Base-by-base conservation (phyloP, 805 yeast species). In the Cyberlindnera misumaiensis region DNA sequence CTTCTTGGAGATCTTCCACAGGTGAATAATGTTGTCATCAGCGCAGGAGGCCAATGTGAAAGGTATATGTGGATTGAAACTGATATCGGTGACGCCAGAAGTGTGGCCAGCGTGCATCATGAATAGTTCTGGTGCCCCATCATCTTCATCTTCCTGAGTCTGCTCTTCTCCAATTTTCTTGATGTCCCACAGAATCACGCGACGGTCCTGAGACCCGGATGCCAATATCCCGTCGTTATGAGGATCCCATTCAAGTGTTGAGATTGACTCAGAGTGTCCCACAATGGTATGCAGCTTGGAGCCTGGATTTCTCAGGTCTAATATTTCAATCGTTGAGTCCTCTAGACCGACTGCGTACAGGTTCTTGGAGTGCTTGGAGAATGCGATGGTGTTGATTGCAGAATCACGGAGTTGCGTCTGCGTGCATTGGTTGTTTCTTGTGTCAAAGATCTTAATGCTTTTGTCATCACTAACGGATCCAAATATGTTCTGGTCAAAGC, bases 61-160 rank as follows among this genome's bases (percentile, higher is more conserved):
- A n/a, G 84, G 84, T 41, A 77, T 69, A 29, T 56, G 54, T 5
- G 80, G 77, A 53, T 79, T 81, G 69, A 85, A 79, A 26, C 78
- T 72, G 47, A 84, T 67, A 56, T 84, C 95, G 31, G 80, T 77
- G 13, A 84, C 80, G 5, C 81, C 69, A 13, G 86, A 81, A 14
- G 88, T 80, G 55, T 87, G 95, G 15, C 96, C 96, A 28, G 94
- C 95, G 56, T 87, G 96, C 80, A 87, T 83, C 88, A 86, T 83
- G 50, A 86, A 66, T 27, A 87, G 62, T 58, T 87, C 96, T 4
- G 95, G 90, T 20, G 83, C 83, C 29, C 95, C 96, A 52, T 87
- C 96, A 47, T 83, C 95, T 24, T 87, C 83, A 55, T 87, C 96
- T 48, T 86, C 96, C 48, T 78, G 88, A 11, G 70, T 71, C 58